Base-by-base conservation (phyloP, 1,284 basidiomycete genomes). In the Erythrobasidium hasegawianum region DNA sequence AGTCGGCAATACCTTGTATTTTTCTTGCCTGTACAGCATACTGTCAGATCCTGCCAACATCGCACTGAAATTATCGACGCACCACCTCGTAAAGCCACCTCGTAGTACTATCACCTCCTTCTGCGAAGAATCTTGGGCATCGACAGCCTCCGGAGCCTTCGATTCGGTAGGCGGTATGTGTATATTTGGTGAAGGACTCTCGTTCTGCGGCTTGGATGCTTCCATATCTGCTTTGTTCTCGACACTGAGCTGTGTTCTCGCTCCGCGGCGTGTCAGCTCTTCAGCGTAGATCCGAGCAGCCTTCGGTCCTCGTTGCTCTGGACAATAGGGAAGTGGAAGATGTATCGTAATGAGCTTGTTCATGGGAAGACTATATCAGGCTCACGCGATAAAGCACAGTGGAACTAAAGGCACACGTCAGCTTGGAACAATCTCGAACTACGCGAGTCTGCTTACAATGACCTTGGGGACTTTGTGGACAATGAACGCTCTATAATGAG, bases 21-120 rank as follows among this genome's bases (percentile, higher is more conserved):
- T 65, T 20, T 65, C 55, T 27, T 65, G 62, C 62, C 62, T 65
- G 47, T 16, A 40, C n/a, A 11, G 4, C 33, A 33, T 5, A 33
- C 11, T 11, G 33, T 33, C 33, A 33, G 33, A 33, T 11, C n/a
- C n/a, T n/a, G n/a, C 11, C 33, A 4, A 4, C 33, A 33, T 33
- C 11, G n/a, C 33, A 33, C 11, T 11, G 33, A 11, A 11, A 4
- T 33, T 33, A 5, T 11, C 9, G 20, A 41, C 55, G 24, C 24
- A 65, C 62, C 62, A 65, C 22, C 45, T 16, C 8, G 62, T 65
- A 38, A 65, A 65, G 22, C 62, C 62, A 26, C 62, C 62, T 38
- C 56, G 22, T 1, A 65, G 24, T 1, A 65, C 62, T 14, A 65
- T 57, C n/a, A 65, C 62, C 26, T 65, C 62, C 22, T 65, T 55